These are phyloP conservation scores for Tricholoma terreum DNA, from an alignment of 768 basidiomycete species.

Conservation along the genomic window DNA sequence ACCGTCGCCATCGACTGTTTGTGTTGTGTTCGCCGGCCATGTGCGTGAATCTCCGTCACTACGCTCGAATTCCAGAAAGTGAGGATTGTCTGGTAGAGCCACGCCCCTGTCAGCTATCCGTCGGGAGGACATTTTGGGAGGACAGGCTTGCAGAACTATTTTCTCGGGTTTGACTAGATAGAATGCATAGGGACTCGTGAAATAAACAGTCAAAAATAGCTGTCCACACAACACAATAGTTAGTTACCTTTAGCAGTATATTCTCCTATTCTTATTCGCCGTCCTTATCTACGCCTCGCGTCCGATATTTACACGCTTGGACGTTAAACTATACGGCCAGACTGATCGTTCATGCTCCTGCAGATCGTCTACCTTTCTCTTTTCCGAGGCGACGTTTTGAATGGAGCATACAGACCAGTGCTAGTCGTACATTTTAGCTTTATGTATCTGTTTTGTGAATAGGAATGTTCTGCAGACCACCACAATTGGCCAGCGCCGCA, in stretches of 20 bases:
- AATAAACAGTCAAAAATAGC: not conserved
- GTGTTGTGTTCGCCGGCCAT: slow-evolving; percentile 59
- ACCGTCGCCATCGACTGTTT: slow-evolving; percentile 53
- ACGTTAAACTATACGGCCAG: slow-evolving; percentile 73
- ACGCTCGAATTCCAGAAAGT: slow-evolving; percentile 55
- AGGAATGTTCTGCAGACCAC: too few relatives aligned
- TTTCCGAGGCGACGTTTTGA: slow-evolving; percentile 48
- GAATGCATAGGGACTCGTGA: too few relatives aligned
- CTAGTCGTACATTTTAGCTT: too few relatives aligned
- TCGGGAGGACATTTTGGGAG: slow-evolving; percentile 24
- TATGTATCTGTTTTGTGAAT: too few relatives aligned
- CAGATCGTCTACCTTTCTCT: slow-evolving; percentile 56
- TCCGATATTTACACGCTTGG: slow-evolving; percentile 41
- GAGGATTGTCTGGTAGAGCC: slow-evolving; percentile 48
- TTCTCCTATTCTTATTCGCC: slow-evolving; percentile 35
- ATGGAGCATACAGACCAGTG: slow-evolving; percentile 31
- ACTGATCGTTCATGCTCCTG: slow-evolving; percentile 36
- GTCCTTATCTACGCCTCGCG: slow-evolving; percentile 62
- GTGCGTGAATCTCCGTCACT: slow-evolving; percentile 53
- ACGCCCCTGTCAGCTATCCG: slow-evolving; percentile 23
- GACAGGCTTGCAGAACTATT: too few relatives aligned
- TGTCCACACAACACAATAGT: not conserved
- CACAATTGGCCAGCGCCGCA: too few relatives aligned
- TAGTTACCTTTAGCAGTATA: too few relatives aligned
- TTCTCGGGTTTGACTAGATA: too few relatives aligned